Conservation (phyloP, 2,329 filamentous ascomycete genomes). For the Penicillium decumbens region DNA sequence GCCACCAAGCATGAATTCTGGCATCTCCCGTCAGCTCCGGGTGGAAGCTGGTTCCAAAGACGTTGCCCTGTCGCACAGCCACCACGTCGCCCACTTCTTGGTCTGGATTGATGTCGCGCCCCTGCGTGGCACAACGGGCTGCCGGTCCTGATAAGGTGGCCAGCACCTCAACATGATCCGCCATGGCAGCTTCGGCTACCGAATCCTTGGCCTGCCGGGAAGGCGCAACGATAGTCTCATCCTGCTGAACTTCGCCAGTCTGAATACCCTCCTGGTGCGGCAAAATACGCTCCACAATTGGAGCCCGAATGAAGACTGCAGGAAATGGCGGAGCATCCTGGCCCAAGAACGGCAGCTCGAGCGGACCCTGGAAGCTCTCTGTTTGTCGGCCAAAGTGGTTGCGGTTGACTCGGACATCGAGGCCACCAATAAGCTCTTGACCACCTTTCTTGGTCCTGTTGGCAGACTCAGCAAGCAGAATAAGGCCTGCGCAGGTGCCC, state of each 20-base stretch:
- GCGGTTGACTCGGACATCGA: conserved; percentile 83
- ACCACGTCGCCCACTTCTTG: conserved; percentile 66
- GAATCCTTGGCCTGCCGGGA: conserved; percentile 47
- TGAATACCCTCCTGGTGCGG: conserved; percentile 50
- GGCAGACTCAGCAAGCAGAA: conserved; percentile 80
- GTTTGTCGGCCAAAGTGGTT: conserved; percentile 95
- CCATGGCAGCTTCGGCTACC: conserved; percentile 43
- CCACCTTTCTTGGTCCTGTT: conserved; percentile 86
- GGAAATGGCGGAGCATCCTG: conserved; percentile 55
- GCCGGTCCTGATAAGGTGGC: conserved; percentile 53
- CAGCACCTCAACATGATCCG: conserved; percentile 54
- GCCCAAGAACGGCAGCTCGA: conserved; percentile 67
- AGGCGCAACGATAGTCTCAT: conserved; percentile 56
- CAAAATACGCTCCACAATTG: conserved; percentile 81
- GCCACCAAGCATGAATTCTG: conserved; percentile 91
- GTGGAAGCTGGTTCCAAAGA: conserved; percentile 93
- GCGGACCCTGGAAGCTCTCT: conserved; percentile 77
- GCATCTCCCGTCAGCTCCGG: conserved; percentile 85
- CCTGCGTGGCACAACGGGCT: conserved; percentile 46
- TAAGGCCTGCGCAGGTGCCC: conserved; percentile 94
- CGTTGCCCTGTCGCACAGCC: conserved; percentile 83
- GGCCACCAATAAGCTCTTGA: conserved; percentile 86
- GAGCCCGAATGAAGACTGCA: conserved; percentile 89
- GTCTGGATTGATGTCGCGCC: conserved; percentile 35
- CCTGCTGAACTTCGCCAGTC: conserved; percentile 43